These are phyloP conservation scores for Lonicera japonica DNA, from an alignment of 129 eudicot species.

Conservation along the genomic window DNA sequence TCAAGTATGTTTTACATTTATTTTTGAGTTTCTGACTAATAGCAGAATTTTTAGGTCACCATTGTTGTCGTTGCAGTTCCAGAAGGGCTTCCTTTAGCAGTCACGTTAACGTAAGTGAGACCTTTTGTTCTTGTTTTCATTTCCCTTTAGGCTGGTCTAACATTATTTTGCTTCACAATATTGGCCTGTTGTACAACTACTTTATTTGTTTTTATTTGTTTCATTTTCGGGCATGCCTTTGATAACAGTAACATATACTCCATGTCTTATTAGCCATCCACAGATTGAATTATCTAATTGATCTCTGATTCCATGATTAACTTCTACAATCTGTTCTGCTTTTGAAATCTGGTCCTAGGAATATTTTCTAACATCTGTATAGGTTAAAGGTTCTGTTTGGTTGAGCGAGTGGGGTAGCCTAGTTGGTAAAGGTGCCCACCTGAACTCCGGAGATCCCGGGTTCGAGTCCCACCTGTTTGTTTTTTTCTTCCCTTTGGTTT, in stretches of 20 bases:
- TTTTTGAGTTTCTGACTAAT: constrained; percentile 19
- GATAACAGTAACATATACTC: not conserved
- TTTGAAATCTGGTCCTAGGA: not conserved
- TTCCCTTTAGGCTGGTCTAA: not conserved
- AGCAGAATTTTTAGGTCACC: constrained; percentile 52
- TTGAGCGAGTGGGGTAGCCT: too few species aligned
- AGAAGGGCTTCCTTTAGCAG: constrained; percentile 99
- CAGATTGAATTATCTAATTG: not conserved
- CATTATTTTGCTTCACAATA: not conserved
- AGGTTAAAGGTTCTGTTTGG: too few species aligned
- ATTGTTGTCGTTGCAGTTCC: constrained; percentile 99
- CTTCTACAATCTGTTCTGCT: not conserved
- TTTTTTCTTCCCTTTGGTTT: too few species aligned
- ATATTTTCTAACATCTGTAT: too few species aligned
- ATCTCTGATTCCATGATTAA: not conserved
- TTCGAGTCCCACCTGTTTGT: too few species aligned
- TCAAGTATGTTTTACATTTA: not conserved
- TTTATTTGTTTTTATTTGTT: too few species aligned
- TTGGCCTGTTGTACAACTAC: too few species aligned
- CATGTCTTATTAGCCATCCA: not conserved
- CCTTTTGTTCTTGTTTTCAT: not conserved
- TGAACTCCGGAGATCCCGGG: too few species aligned
- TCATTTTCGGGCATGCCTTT: too few species aligned
- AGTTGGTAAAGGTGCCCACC: too few species aligned
- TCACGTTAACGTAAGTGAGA: constrained; percentile 78